Evolutionary conservation across 2,329 filamentous ascomycete species (phyloP).

Genomic region (Nothophoma quercina): DNA sequence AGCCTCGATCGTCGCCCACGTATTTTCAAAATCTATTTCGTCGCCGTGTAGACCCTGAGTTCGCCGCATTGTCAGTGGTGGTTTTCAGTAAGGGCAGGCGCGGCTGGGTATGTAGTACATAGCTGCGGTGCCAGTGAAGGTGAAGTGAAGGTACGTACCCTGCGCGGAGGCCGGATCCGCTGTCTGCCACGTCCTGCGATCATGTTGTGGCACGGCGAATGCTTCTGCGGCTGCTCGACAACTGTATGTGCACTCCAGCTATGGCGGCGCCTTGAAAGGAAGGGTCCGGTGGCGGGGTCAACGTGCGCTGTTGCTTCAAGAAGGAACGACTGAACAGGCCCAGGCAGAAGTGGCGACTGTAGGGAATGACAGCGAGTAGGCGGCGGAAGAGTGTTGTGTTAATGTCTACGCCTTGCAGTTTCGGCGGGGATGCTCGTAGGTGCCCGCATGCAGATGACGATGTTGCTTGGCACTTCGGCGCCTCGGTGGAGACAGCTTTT

Average conservation of each 20-base stretch:
- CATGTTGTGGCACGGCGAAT: constrained; percentile 47
- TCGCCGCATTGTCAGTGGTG: constrained; percentile 21
- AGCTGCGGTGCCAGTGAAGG: background rate
- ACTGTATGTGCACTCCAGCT: background rate
- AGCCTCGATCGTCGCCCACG: constrained; percentile 78
- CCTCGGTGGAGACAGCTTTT: constrained; percentile 18
- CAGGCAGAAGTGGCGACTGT: background rate
- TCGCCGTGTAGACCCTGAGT: constrained; percentile 66
- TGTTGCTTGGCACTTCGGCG: constrained; percentile 13
- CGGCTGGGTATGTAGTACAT: constrained; percentile 10
- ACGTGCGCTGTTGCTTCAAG: background rate
- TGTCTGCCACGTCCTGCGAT: constrained; percentile 63
- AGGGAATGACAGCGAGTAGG: background rate
- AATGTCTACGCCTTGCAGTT: constrained; percentile 3
- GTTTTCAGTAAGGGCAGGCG: constrained; percentile 6
- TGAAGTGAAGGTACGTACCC: constrained; percentile 60
- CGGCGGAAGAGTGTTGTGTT: constrained; percentile 4
- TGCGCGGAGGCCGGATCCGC: constrained; percentile 72
- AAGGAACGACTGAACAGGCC: constrained; percentile 1
- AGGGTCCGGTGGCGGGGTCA: background rate
- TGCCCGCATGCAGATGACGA: constrained; percentile 31
- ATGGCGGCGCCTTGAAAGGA: background rate
- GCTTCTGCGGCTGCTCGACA: background rate
- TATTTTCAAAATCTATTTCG: constrained; percentile 80
- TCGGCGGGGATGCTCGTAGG: constrained; percentile 12